Base-by-base conservation (phyloP, 495 filamentous ascomycete genomes). In the Podospora anserina region DNA sequence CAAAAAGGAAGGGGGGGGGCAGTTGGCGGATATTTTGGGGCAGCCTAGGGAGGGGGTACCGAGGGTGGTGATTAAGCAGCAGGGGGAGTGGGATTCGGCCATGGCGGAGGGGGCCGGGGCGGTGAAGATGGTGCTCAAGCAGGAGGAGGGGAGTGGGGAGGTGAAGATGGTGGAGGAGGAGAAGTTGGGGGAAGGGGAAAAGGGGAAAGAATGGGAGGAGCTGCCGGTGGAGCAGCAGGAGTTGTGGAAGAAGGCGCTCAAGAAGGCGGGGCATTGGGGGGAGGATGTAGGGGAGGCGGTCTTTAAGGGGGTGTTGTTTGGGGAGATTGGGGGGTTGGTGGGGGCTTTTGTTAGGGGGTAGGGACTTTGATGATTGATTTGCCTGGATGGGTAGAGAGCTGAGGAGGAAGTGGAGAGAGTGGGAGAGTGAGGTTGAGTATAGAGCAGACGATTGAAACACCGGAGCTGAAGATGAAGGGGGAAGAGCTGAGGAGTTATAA, bases 221-320 rank as follows among this genome's bases (percentile, higher is more conserved):
- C 73, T 96, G 59, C 76, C 79, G 3, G 73, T 77, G 6, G 71
- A 82, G 55, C 86, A 94, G 77, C 84, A 84, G 70, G 76, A 81
- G 61, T 71, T 76, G 16, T 97, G 93, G 93, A 91, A 89, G 81
- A 76, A 83, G 70, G 84, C 82, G 71, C 80, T 97, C 55, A 83
- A 83, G 67, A 80, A 87, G 66, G 88, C 91, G 3, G 92, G 92
- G 4, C 83, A 92, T 64, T 94, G 91, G 91, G 82, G 84, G 5
- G 85, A 85, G 66, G 85, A 85, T 53, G 85, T 93, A 78, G 90
- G 90, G 1, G 91, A 92, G 78, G 84, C 82, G 39, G 84, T 95
- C 15, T 83, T 95, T 49, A 84, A 88, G 76, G 88, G 90, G 6
- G 83, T 97, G 6, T 77, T 96, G 59, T 96, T 96, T 80, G 84